Evolutionary conservation across 2,329 filamentous ascomycete species (phyloP).

Genomic region (Bipolaris bicolor): DNA sequence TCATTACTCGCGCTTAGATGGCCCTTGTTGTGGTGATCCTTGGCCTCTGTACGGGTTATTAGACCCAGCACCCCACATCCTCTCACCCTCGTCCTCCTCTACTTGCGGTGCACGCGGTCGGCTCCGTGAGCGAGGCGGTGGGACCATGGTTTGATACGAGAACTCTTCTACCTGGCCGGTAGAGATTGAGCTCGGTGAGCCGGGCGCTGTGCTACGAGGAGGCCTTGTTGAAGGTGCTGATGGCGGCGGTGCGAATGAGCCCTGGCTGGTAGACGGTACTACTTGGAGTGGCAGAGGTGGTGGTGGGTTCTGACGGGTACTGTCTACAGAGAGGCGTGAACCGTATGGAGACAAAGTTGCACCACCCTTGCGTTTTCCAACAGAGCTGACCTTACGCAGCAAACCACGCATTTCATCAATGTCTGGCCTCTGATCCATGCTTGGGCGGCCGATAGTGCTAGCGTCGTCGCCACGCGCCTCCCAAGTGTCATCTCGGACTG

Average conservation of each 20-base stretch:
- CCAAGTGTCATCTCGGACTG: constrained; percentile 55
- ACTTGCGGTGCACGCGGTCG: constrained; percentile 23
- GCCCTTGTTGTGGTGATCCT: constrained; percentile 6
- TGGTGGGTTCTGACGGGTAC: constrained; percentile 28
- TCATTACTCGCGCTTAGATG: constrained; percentile 21
- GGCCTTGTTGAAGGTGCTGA: constrained; percentile 21
- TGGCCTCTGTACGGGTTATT: constrained; percentile 26
- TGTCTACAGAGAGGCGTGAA: constrained; percentile 24
- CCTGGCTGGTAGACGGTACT: constrained; percentile 25
- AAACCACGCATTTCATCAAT: constrained; percentile 56
- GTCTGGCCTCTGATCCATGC: constrained; percentile 51
- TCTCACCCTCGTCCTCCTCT: constrained; percentile 27
- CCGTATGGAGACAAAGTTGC: constrained; percentile 33
- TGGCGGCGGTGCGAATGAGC: constrained; percentile 35
- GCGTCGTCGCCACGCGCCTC: constrained; percentile 49
- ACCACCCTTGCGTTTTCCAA: constrained; percentile 51
- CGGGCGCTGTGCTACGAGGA: constrained; percentile 32
- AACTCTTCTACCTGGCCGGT: constrained; percentile 44
- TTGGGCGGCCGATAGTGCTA: constrained; percentile 49
- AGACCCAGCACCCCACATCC: constrained; percentile 19
- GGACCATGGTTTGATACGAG: constrained; percentile 42
- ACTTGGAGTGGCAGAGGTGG: constrained; percentile 41
- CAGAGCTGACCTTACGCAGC: constrained; percentile 53
- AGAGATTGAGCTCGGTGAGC: constrained; percentile 41
- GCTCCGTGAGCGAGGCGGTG: constrained; percentile 34